A percentile compares a stretch with the other conserved stretches of the same genome.
phyloP scores from a whole-genome alignment of 306 rosid species.

The Cicer cuneatum region DNA sequence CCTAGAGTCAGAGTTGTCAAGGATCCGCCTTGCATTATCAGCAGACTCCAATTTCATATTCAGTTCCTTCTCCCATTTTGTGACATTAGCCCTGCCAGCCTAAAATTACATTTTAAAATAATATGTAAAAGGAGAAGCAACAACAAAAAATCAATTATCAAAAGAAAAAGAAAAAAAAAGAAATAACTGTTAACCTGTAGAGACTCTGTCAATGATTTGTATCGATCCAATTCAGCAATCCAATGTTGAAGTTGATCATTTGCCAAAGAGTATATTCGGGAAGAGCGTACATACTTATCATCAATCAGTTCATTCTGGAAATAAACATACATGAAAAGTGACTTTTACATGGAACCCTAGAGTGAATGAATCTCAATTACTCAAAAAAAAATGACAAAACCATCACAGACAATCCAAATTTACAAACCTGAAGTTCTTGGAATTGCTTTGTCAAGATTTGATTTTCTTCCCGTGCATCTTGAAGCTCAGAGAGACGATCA shows the following conservation, averaged over 20 bases:
- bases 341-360: slow-evolving; percentile 31
- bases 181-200: slow-evolving; percentile 69
- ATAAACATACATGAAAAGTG: slow-evolving; percentile 39
- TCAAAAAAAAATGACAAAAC: slow-evolving; percentile 39
- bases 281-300: slow-evolving; percentile 77
- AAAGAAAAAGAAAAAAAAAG: not conserved
- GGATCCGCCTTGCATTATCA: slow-evolving; percentile 63
- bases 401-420: slow-evolving; percentile 29
- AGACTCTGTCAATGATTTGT: slow-evolving; percentile 68
- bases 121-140: slow-evolving; percentile 17
- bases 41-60: slow-evolving; percentile 68
- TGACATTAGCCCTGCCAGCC: slow-evolving; percentile 72
- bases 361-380: slow-evolving; percentile 9
- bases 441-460: slow-evolving; percentile 67
- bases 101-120: slow-evolving; percentile 50
- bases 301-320: slow-evolving; percentile 80
- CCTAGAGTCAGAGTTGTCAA: slow-evolving; percentile 63
- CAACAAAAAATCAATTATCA: slow-evolving; percentile 23
- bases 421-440: slow-evolving; percentile 84
- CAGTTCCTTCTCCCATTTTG: slow-evolving; percentile 85
- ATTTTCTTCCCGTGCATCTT: slow-evolving; percentile 77
- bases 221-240: slow-evolving; percentile 73
- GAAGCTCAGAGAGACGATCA: slow-evolving; percentile 80
- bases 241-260: slow-evolving; percentile 96
- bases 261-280: slow-evolving; percentile 69